Base-by-base conservation (phyloP, 139 green algal genomes). In the Chlorella sorokiniana region DNA sequence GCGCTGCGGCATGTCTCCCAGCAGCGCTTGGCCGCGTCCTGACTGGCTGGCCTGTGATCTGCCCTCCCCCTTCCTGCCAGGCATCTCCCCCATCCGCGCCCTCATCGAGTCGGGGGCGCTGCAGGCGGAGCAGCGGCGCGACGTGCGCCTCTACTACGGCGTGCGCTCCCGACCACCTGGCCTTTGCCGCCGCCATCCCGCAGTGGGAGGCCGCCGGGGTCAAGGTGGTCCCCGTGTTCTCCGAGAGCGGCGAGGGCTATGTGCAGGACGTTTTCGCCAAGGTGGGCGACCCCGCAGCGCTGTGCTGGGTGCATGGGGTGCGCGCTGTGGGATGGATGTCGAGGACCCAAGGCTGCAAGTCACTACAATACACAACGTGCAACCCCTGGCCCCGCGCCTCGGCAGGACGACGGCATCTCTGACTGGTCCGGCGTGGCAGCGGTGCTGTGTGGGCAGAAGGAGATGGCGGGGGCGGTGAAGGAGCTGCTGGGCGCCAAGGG, bases 381-480 rank as follows among this genome's bases (percentile, higher is more conserved):
- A n/a, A n/a, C n/a, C 18, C 20, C 35, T 25, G 35, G 1, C 6
- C 27, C 38, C 5, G 41, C 41, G 1, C 38, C 67, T 68, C 1
- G 61, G 69, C 69, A 84, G 69, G 69, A 80, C 11, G 56, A 52
- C 48, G 69, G 44, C 48, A 45, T 74, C 54, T 11, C 37, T 51
- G 29, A 89, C 91, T 63, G 88, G 88, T 7, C 10, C 4, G 67
- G 80, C 44, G 56, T 81, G 29, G 85, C 80, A 18, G 93, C 93
- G 14, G 83, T 97, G 65, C 83, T 98, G 80, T 96, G 92, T 71
- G 95, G 95, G 10, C 94, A 98, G 56, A 96, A 96, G 82, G 93
- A 93, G 67, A 97, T 98, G 95, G 91, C 84, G 54, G 86, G 90
- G 54, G 86, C 86, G 0, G 68, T 97, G 5, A 96, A 87, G 1